A percentile compares a stretch with the other conserved stretches of the same genome.
Conservation (phyloP, 768 basidiomycete genomes). For the Suillus paluster region DNA sequence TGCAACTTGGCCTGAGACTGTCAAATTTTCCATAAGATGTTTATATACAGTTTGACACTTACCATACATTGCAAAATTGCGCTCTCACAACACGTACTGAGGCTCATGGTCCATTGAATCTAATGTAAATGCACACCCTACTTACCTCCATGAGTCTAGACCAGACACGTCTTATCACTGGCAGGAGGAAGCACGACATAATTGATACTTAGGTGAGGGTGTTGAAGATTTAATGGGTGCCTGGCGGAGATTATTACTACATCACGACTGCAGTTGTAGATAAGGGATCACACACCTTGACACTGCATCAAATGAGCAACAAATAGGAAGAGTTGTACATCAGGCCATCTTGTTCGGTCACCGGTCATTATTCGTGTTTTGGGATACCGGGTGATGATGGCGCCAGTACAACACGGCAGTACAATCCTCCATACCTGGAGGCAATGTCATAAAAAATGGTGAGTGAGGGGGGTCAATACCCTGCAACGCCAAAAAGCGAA, state of each 20-base stretch:
- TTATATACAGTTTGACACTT: neutral
- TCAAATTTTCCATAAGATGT: neutral
- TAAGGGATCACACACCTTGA: no score
- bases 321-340: no score
- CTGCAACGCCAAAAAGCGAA: slow-evolving; percentile 78
- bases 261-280: neutral
- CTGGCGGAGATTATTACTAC: neutral
- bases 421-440: no score
- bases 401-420: no score
- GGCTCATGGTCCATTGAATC: neutral
- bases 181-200: neutral
- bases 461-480: no score
- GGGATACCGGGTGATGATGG: no score
- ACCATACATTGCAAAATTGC: neutral
- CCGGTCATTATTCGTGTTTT: no score
- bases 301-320: no score
- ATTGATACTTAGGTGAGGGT: neutral
- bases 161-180: neutral
- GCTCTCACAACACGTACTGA: neutral
- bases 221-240: neutral
- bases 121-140: neutral
- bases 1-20: neutral
- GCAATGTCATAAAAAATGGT: no score
- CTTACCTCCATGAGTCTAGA: neutral
- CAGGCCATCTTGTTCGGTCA: no score